phyloP scores from a whole-genome alignment of 179 eudicot species.

The Pouteria campechiana region DNA sequence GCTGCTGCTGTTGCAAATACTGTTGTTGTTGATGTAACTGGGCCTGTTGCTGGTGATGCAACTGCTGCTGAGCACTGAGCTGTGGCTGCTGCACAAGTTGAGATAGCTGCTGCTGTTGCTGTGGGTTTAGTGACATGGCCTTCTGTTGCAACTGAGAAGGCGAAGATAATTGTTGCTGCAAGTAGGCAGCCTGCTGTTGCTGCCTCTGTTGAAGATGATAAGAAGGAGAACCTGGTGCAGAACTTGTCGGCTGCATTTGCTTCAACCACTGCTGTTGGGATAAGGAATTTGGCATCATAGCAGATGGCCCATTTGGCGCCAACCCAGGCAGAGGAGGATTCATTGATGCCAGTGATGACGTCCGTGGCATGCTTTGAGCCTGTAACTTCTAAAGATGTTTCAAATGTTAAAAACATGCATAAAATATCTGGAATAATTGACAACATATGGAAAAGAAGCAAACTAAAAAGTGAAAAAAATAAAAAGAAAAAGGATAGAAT shows the following conservation, averaged over 20 bases:
- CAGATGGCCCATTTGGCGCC: conserved; percentile 66
- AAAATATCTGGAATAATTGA: too few species aligned
- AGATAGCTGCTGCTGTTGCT: conserved; percentile 59
- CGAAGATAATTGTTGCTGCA: conserved; percentile 55
- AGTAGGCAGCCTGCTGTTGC: conserved; percentile 30
- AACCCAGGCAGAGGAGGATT: conserved; percentile 55
- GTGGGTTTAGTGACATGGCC: conserved; percentile 46
- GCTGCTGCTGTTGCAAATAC: conserved; percentile 22
- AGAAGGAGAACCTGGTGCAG: conserved; percentile 64
- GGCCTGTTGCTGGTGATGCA: conserved; percentile 26
- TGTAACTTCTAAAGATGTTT: conserved; percentile 34
- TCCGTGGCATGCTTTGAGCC: conserved; percentile 48
- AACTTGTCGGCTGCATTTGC: conserved; percentile 62
- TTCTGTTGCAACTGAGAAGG: conserved; percentile 62
- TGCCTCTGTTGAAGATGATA: conserved; percentile 52
- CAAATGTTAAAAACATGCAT: background rate
- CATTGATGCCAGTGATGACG: conserved; percentile 54
- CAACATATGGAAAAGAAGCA: background rate
- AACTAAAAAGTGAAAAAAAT: background rate
- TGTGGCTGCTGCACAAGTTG: conserved; percentile 31
- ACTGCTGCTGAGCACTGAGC: conserved; percentile 22
- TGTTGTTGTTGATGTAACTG: conserved; percentile 13
- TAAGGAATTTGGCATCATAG: conserved; percentile 48
- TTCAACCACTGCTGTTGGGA: conserved; percentile 80
- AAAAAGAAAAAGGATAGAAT: too few species aligned